These are phyloP conservation scores for Tricholoma sp. DNA, from an alignment of 768 basidiomycete species.

Conservation along the genomic window DNA sequence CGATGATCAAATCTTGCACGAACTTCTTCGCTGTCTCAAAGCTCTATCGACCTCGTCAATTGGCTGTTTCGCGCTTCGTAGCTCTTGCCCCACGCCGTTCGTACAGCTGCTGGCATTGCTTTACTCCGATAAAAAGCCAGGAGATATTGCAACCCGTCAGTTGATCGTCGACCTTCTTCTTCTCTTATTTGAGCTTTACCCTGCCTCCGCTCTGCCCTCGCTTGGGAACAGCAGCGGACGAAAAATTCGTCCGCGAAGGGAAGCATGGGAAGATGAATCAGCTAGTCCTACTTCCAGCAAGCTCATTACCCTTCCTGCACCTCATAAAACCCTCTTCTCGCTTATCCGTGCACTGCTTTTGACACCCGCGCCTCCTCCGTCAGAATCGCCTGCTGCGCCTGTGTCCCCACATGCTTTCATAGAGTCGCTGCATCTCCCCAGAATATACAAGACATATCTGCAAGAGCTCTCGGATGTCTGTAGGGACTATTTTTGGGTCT, in stretches of 20 bases:
- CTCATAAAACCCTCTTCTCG: constrained; percentile 69
- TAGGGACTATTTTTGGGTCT: constrained; percentile 94
- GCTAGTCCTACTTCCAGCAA: constrained; percentile 36
- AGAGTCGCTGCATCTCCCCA: constrained; percentile 57
- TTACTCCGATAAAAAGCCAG: constrained; percentile 98
- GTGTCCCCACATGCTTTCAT: constrained; percentile 81
- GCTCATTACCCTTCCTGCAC: constrained; percentile 61
- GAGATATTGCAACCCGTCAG: constrained; percentile 86
- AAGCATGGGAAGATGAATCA: constrained; percentile 54
- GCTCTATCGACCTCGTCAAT: constrained; percentile 86
- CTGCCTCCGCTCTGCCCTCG: constrained; percentile 60
- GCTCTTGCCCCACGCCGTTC: constrained; percentile 85
- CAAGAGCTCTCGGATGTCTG: constrained; percentile 86
- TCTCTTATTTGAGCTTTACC: constrained; percentile 88
- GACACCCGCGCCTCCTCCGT: constrained; percentile 61
- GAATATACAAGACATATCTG: constrained; percentile 79
- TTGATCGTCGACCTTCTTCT: constrained; percentile 85
- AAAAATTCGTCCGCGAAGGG: constrained; percentile 31
- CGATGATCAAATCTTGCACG: constrained; percentile 91
- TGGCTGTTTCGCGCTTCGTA: constrained; percentile 88
- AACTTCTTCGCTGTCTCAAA: constrained; percentile 90
- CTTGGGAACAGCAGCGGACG: constrained; percentile 22
- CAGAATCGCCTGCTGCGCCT: constrained; percentile 55
- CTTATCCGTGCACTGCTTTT: constrained; percentile 74
- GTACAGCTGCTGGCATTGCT: constrained; percentile 76